Conservation (phyloP, 2,329 filamentous ascomycete species). For the Periconia digitata region DNA sequence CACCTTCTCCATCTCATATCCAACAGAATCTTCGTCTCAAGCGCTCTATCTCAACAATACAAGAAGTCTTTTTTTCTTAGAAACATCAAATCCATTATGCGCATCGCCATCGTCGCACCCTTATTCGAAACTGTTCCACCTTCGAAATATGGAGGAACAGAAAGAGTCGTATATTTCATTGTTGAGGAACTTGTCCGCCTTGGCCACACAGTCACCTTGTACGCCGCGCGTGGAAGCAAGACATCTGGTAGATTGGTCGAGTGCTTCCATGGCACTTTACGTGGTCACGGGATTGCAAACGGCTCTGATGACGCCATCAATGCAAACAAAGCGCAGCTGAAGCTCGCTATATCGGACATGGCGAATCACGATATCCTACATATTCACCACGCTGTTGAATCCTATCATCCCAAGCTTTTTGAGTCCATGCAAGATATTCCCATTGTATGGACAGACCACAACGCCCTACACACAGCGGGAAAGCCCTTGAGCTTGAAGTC, state of each 20-base stretch:
- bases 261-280: background rate
- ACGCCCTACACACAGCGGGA: background rate
- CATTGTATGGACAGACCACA: background rate
- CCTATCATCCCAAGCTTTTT: background rate
- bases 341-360: background rate
- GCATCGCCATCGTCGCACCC: background rate
- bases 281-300: background rate
- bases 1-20: background rate
- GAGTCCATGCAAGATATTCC: background rate
- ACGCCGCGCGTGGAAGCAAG: background rate
- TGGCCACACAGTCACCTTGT: background rate
- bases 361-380: background rate
- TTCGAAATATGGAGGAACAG: background rate
- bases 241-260: background rate
- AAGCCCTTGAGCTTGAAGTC: background rate
- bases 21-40: background rate
- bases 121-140: background rate
- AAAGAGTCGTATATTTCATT: background rate
- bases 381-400: background rate
- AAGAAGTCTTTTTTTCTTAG: background rate
- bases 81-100: background rate
- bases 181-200: background rate
- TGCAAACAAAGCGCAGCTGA: background rate
- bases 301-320: background rate
- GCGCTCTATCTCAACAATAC: background rate